Conservation (phyloP, 192 early-diverging fungal genomes). For the Chytriomyces sp. region DNA sequence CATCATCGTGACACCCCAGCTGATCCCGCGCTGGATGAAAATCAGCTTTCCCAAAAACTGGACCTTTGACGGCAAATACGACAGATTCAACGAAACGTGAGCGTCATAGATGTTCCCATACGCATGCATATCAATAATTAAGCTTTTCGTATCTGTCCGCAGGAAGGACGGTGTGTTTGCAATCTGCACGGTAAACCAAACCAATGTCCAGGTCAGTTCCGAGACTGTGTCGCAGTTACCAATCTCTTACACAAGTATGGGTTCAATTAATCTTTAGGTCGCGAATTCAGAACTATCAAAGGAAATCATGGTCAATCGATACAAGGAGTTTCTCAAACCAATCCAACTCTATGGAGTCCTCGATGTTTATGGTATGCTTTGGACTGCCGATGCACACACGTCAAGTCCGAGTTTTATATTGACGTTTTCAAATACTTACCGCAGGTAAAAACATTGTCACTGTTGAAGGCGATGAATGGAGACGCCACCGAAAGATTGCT, state of each 20-base stretch:
- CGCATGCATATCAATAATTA: background rate
- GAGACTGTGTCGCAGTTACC: too few relatives aligned
- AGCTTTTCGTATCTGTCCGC: background rate
- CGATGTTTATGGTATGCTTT: slow-evolving; percentile 32
- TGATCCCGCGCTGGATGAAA: background rate
- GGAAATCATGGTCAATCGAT: slow-evolving; percentile 7
- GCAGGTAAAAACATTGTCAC: slow-evolving; percentile 44
- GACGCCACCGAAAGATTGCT: slow-evolving; percentile 38
- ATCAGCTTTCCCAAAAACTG: background rate
- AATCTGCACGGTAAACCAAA: background rate
- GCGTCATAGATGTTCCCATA: background rate
- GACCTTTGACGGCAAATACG: background rate
- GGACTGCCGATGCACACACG: too few relatives aligned
- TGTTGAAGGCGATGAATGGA: slow-evolving; percentile 41
- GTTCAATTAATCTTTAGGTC: background rate
- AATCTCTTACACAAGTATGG: too few relatives aligned
- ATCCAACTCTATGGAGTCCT: slow-evolving; percentile 32
- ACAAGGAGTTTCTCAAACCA: slow-evolving; percentile 39
- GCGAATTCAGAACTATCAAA: slow-evolving; percentile 8
- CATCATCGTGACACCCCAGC: background rate
- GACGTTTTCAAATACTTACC: background rate
- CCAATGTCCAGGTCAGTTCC: background rate
- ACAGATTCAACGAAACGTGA: background rate
- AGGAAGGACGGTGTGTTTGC: slow-evolving; percentile 5
- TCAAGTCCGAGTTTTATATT: too few relatives aligned